Evolutionary conservation across 2,329 filamentous ascomycete species (phyloP).

Genomic region (Penicillium palitans): DNA sequence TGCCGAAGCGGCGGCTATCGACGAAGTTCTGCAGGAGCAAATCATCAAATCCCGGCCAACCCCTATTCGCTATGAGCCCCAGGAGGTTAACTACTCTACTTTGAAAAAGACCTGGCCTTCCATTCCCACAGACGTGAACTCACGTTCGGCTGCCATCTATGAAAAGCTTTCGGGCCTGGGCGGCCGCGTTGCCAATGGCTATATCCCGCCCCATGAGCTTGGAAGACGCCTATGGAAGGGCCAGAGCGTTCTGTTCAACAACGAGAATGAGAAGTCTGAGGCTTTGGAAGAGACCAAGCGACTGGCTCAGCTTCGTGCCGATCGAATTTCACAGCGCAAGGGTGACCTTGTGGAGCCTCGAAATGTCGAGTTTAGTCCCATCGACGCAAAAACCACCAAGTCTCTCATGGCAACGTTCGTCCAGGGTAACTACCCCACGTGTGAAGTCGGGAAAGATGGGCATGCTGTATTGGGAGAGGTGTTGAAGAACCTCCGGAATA

Average conservation of each 20-base stretch:
- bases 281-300: slow-evolving; percentile 39
- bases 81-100: slow-evolving; percentile 32
- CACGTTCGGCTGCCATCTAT: slow-evolving; percentile 31
- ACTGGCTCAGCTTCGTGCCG: slow-evolving; percentile 35
- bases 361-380: slow-evolving; percentile 29
- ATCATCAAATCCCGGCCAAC: slow-evolving; percentile 31
- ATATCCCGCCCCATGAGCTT: slow-evolving; percentile 39
- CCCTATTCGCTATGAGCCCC: slow-evolving; percentile 39
- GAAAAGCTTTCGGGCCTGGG: slow-evolving; percentile 40
- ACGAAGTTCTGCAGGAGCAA: slow-evolving; percentile 34
- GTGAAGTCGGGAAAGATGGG: slow-evolving; percentile 20
- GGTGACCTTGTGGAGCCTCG: slow-evolving; percentile 40
- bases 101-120: slow-evolving; percentile 44
- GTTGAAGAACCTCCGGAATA: slow-evolving; percentile 41
- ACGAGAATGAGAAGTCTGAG: slow-evolving; percentile 39
- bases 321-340: slow-evolving; percentile 38
- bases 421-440: slow-evolving; percentile 36
- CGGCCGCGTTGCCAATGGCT: slow-evolving; percentile 37
- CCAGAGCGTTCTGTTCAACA: slow-evolving; percentile 41
- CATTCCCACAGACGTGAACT: slow-evolving; percentile 34
- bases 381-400: slow-evolving; percentile 29
- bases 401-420: slow-evolving; percentile 35
- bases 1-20: slow-evolving; percentile 26
- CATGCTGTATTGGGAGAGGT: slow-evolving; percentile 35
- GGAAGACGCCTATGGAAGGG: slow-evolving; percentile 40